phyloP scores from a whole-genome alignment of 495 filamentous ascomycete species.

The Penicillium salamii region DNA sequence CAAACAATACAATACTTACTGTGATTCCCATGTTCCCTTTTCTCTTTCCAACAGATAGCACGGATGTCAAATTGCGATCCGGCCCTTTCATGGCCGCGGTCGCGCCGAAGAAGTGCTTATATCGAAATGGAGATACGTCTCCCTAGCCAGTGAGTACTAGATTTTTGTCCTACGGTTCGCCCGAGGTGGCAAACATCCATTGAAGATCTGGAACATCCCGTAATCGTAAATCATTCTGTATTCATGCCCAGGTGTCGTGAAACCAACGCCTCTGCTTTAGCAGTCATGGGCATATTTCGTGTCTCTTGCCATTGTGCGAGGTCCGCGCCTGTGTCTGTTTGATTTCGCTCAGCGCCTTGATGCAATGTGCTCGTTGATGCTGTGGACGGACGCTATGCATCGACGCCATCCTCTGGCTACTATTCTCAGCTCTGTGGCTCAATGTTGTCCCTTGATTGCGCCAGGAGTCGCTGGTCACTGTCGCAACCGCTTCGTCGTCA shows the following conservation, averaged over 20 bases:
- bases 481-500: no score
- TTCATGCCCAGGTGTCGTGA: no score
- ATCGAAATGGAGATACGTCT: constrained; percentile 37
- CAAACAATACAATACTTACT: constrained; percentile 1
- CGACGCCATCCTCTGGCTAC: neutral
- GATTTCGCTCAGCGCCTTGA: no score
- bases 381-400: no score
- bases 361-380: no score
- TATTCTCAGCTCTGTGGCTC: no score
- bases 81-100: constrained; percentile 77
- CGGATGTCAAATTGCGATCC: constrained; percentile 99
- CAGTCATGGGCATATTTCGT: no score
- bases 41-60: constrained; percentile 52
- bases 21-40: neutral
- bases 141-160: constrained; percentile 47
- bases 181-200: constrained; percentile 49
- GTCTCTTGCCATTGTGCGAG: no score
- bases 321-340: no score
- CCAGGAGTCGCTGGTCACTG: no score
- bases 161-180: constrained; percentile 41
- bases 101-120: constrained; percentile 89
- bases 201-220: constrained; percentile 28
- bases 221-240: constrained; percentile 2
- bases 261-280: no score
- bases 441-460: no score